Conservation (phyloP, 108 stramenopile species). For the Cyclostephanos tholiformis region DNA sequence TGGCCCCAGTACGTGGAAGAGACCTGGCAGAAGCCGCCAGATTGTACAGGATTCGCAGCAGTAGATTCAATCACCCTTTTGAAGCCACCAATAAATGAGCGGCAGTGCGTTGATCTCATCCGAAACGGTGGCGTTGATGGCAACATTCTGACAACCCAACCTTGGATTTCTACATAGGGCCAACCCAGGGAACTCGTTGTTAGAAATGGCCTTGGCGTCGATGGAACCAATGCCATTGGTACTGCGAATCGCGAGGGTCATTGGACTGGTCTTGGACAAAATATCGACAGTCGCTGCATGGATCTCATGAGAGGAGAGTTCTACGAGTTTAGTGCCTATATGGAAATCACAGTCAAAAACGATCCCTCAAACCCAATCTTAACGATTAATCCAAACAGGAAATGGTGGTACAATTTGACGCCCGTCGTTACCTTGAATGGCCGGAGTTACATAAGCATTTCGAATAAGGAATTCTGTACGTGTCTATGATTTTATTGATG, state of each 20-base stretch:
- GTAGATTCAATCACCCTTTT: too few species aligned
- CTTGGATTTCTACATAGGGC: constrained; percentile 33
- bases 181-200: too few species aligned
- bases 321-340: constrained; percentile 44
- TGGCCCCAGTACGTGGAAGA: too few species aligned
- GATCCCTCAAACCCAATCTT: constrained; percentile 22
- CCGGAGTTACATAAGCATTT: constrained; percentile 17
- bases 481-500: too few species aligned
- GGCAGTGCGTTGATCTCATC: too few species aligned
- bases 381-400: constrained; percentile 31
- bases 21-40: too few species aligned
- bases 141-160: constrained; percentile 10
- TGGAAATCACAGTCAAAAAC: constrained; percentile 18
- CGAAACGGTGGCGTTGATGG: constrained; percentile 27
- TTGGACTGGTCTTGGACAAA: constrained; percentile 42
- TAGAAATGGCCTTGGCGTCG: too few species aligned
- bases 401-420: constrained; percentile 22
- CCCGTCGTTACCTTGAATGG: constrained; percentile 30
- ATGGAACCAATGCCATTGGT: too few species aligned
- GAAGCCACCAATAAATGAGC: too few species aligned
- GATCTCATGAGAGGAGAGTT: constrained; percentile 28
- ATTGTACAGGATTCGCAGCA: too few species aligned
- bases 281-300: constrained; percentile 35
- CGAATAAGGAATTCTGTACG: constrained; percentile 26
- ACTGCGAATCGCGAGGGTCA: too few species aligned